Base-by-base conservation (phyloP, 2,329 filamentous ascomycete genomes). In the Cryphonectria naterciae region DNA sequence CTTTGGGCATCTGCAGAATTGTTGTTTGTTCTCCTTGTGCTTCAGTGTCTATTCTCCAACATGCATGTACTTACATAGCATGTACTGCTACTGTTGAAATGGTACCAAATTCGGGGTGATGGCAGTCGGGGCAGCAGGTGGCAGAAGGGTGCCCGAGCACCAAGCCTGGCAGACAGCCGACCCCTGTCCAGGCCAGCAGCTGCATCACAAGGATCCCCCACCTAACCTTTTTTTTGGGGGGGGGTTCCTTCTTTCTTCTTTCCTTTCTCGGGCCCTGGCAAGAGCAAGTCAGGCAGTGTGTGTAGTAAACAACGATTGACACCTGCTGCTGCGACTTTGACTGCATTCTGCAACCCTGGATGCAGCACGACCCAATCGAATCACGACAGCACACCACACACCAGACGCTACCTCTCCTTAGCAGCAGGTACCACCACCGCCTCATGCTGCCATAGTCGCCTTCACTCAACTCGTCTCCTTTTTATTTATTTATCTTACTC, bases 361-460 rank as follows among this genome's bases (percentile, higher is more conserved):
- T 46, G 41, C 62, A n/a, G 22, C 41, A 19, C 25, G 8, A 19
- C 39, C 63, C 63, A 65, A 65, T 65, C 7, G 63, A 19, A 52
- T 32, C 63, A 5, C 43, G 63, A 65, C 63, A 65, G 63, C 63
- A 65, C 61, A 64, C 61, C 61, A 19, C 61, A 46, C 63, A 49
- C 25, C 63, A 46, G 22, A 52, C 63, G 28, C 28, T 41, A 46
- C 25, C 39, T 15, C 2, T 52, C 17, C 63, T 32, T 19, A n/a
- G n/a, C 62, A 28, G 35, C n/a, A 46, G 39, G n/a, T 15, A 64
- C 62, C 25, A 32, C n/a, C 39, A n/a, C n/a, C n/a, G n/a, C n/a
- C n/a, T 32, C 41, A 39, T 19, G n/a, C n/a, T 32, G 28, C 17
- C 7, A 19, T 62, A n/a, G 17, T 25, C 60, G n/a, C 28, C 28